A percentile compares a stretch with the other conserved stretches of the same genome.
These are phyloP conservation scores for Dalbergia cochinchinensis DNA, from an alignment of 306 rosid genomes.

Conservation along the genomic window DNA sequence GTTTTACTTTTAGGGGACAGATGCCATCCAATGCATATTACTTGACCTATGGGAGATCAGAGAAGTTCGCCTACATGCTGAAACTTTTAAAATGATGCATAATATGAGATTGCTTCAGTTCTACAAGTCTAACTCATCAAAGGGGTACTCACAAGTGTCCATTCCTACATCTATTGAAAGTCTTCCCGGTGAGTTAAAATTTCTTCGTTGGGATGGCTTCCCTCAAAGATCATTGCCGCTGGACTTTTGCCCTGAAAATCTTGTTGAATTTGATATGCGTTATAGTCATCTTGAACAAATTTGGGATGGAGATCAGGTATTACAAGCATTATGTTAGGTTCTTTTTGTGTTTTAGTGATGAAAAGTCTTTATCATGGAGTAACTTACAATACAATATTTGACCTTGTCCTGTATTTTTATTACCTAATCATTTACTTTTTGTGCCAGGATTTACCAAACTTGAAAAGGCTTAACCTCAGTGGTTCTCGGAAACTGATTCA, in stretches of 20 bases:
- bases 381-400: too few relatives aligned
- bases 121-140: neutral
- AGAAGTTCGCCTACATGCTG: neutral
- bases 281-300: conserved; percentile 12
- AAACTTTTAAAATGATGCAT: conserved; percentile 37
- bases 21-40: conserved; percentile 30
- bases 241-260: conserved; percentile 13
- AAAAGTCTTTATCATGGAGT: too few relatives aligned
- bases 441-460: conserved; percentile 35
- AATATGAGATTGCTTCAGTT: conserved; percentile 38
- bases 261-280: conserved; percentile 36
- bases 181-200: conserved; percentile 4
- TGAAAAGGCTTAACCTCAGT: conserved; percentile 41
- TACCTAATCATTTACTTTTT: neutral
- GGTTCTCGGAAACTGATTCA: neutral
- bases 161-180: neutral
- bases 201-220: conserved; percentile 43
- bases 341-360: neutral
- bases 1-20: conserved; percentile 43
- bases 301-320: conserved; percentile 40
- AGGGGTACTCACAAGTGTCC: neutral
- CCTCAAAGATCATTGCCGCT: conserved; percentile 6
- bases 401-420: neutral
- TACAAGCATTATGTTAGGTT: neutral
- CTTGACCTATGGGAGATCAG: neutral